phyloP scores from a whole-genome alignment of 306 rosid genomes.

The Canavalia gladiata region DNA sequence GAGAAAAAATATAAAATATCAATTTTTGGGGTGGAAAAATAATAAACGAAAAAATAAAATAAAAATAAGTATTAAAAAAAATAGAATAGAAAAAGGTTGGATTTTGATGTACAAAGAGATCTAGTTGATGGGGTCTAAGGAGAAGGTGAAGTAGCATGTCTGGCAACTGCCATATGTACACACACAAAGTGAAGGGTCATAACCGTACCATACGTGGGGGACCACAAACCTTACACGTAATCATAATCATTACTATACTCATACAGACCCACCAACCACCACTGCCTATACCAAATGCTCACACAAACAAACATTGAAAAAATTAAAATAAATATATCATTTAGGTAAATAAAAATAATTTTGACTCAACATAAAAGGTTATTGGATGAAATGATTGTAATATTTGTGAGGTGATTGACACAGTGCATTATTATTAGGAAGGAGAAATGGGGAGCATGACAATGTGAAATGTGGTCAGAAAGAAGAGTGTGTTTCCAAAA shows the following conservation, averaged over 20 bases:
- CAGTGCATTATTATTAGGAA: neutral
- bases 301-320: too few species aligned
- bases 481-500: slow-evolving; percentile 17
- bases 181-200: slow-evolving; percentile 40
- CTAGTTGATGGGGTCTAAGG: slow-evolving; percentile 39
- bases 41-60: neutral
- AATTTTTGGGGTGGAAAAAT: too few species aligned
- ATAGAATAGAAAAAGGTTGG: neutral
- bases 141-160: slow-evolving; percentile 54
- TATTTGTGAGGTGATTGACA: too few species aligned
- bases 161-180: slow-evolving; percentile 36
- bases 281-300: neutral
- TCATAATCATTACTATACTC: slow-evolving; percentile 13
- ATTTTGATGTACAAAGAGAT: slow-evolving; percentile 53
- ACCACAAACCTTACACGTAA: slow-evolving; percentile 24
- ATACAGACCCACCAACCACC: neutral
- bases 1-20: too few species aligned
- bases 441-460: neutral
- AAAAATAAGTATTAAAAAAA: neutral
- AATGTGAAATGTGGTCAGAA: slow-evolving; percentile 5
- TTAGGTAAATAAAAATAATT: too few species aligned
- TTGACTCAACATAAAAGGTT: too few species aligned
- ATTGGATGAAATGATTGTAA: too few species aligned
- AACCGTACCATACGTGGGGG: slow-evolving; percentile 47
- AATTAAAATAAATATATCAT: too few species aligned